Conservation (phyloP, 768 basidiomycete genomes). For the Phanerochaete carnosa region DNA sequence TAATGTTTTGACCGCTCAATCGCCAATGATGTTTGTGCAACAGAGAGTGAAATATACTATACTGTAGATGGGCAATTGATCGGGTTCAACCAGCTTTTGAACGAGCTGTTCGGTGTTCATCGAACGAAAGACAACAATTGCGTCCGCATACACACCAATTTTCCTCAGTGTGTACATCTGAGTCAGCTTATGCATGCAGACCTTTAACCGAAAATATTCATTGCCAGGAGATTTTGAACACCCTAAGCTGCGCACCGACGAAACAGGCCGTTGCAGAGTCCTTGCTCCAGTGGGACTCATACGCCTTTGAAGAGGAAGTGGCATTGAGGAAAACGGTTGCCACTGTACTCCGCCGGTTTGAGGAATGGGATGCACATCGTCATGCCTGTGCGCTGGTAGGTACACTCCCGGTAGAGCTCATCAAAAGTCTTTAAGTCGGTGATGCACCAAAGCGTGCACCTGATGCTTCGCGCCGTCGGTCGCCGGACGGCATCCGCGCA, state of each 20-base stretch:
- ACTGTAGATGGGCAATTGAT: slow-evolving; percentile 38
- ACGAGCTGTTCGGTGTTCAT: slow-evolving; percentile 51
- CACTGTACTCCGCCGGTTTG: slow-evolving; percentile 45
- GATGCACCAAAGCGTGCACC: slow-evolving; percentile 38
- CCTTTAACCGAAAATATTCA: slow-evolving; percentile 35
- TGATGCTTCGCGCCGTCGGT: slow-evolving; percentile 18
- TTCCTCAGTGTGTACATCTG: slow-evolving; percentile 47
- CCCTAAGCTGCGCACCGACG: slow-evolving; percentile 36
- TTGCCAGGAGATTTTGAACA: slow-evolving; percentile 44
- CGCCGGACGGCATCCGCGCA: slow-evolving; percentile 48
- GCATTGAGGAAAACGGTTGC: slow-evolving; percentile 44
- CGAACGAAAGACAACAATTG: slow-evolving; percentile 46
- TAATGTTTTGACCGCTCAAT: neutral
- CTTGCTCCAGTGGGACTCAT: slow-evolving; percentile 38
- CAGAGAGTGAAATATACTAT: slow-evolving; percentile 53
- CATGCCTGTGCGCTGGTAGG: slow-evolving; percentile 40
- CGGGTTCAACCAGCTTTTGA: slow-evolving; percentile 33
- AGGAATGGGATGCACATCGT: slow-evolving; percentile 47
- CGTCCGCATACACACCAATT: slow-evolving; percentile 62
- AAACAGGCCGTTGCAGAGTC: slow-evolving; percentile 36
- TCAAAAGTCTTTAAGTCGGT: slow-evolving; percentile 43
- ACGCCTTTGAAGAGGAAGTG: slow-evolving; percentile 47
- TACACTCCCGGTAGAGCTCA: slow-evolving; percentile 39
- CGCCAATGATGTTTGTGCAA: neutral
- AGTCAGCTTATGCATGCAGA: neutral